Conservation (phyloP, 305 asterid species). For the Fraxinus ornus region DNA sequence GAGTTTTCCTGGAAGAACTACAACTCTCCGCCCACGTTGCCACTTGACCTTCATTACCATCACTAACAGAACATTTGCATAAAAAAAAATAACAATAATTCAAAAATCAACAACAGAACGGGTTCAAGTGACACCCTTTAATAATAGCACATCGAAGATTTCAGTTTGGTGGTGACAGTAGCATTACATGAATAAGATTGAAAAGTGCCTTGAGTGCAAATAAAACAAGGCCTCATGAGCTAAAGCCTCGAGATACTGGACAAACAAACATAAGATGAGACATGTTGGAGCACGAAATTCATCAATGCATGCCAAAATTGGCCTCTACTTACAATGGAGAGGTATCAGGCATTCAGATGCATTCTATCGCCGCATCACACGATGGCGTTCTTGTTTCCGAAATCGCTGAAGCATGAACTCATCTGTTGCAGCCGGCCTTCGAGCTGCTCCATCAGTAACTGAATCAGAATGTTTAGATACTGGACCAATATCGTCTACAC, state of each 20-base stretch:
- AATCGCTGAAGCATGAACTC: conserved; percentile 92
- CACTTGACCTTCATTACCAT: neutral
- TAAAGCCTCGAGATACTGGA: neutral
- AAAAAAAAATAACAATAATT: neutral
- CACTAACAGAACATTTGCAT: neutral
- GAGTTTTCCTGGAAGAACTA: neutral
- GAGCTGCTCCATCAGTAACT: conserved; percentile 51
- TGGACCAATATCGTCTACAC: conserved; percentile 37
- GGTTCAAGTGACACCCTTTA: neutral
- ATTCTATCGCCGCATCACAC: conserved; percentile 68
- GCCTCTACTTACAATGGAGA: neutral
- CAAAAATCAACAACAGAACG: neutral
- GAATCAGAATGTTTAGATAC: conserved; percentile 56
- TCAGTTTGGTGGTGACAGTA: neutral
- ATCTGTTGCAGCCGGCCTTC: conserved; percentile 96
- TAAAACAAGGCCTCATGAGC: neutral
- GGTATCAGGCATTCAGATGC: conserved; percentile 5
- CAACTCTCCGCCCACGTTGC: neutral
- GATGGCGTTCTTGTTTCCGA: conserved; percentile 92
- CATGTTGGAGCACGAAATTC: neutral
- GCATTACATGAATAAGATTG: neutral
- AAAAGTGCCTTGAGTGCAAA: neutral
- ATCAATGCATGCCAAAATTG: neutral
- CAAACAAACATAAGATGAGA: neutral
- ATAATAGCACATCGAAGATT: neutral